Evolutionary conservation across 2,329 filamentous ascomycete genomes (phyloP).

Genomic region (Colletotrichum plurivorum): DNA sequence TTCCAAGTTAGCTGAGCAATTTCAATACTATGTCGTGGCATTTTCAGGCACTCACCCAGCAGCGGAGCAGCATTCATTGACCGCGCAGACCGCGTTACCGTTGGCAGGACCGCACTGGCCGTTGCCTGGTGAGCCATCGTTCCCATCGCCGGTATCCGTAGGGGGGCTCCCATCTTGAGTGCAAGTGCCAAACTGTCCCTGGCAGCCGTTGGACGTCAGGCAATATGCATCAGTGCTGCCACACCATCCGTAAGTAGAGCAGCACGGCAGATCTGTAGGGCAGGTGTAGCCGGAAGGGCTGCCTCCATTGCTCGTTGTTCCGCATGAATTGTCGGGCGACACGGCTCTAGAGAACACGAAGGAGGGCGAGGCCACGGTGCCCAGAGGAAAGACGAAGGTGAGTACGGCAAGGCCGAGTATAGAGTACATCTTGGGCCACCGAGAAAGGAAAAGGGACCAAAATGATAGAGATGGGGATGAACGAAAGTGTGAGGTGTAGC

Average conservation of each 20-base stretch:
- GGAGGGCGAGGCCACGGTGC: slow-evolving; percentile 18
- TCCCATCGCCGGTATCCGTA: slow-evolving; percentile 3
- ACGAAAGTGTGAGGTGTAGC: background rate
- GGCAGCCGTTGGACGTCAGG: slow-evolving; percentile 51
- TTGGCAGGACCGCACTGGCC: slow-evolving; percentile 58
- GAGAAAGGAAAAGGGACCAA: no score
- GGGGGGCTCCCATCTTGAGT: slow-evolving; percentile 17
- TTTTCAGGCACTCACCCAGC: slow-evolving; percentile 41
- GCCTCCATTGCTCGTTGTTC: slow-evolving; percentile 32
- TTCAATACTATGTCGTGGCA: slow-evolving; percentile 48
- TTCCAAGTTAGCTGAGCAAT: background rate
- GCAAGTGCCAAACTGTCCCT: slow-evolving; percentile 48
- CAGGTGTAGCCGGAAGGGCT: slow-evolving; percentile 25
- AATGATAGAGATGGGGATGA: background rate
- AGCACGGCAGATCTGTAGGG: slow-evolving; percentile 42
- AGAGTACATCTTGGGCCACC: slow-evolving; percentile 3
- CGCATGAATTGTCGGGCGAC: slow-evolving; percentile 35
- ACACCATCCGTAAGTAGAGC: slow-evolving; percentile 51
- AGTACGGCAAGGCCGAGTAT: slow-evolving; percentile 11
- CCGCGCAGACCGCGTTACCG: slow-evolving; percentile 42
- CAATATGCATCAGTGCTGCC: slow-evolving; percentile 58
- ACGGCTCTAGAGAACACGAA: slow-evolving; percentile 9
- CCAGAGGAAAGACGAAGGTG: slow-evolving; percentile 9
- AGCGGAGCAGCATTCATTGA: slow-evolving; percentile 47
- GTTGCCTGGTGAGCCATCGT: slow-evolving; percentile 46